Evolutionary conservation across 352 stramenopile genomes (phyloP), one percentile per base, ranked within the genome.

Genomic region (Pythium chondricola): DNA sequence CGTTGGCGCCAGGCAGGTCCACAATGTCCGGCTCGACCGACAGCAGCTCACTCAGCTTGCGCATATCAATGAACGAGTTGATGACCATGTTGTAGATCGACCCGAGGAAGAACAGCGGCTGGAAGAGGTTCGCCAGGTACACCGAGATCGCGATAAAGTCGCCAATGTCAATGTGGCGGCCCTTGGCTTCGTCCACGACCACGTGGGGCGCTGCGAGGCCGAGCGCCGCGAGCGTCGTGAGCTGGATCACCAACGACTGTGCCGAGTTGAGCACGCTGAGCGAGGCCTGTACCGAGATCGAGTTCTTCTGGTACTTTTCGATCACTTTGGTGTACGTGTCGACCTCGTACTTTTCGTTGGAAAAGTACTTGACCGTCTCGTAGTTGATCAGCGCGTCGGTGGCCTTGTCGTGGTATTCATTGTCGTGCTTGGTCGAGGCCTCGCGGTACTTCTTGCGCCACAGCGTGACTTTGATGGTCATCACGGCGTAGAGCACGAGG

Each of bases 351-450:
- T 74, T 63, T 61, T 98, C 95, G 39, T 95, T 96, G 7, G 89
- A 95, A 55, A 98, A 98, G 45, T 97, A 97, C 64, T 99, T 99
- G 53, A 99, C 96, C 6, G 93, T 98, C 68, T 99, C 96, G 65
- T 98, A 98, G 61, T 98, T 98, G 24, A 98, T 74, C n/a, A 98
- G 63, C 30, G 82, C 92, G 63, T 99, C 96, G 4, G 94, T 98
- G 29, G 90, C 95, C 49, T 95, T 96, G 65, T 99, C 95, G 60
- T 98, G 94, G 70, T 94, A 98, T 63, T 98, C 91, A 57, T 99
- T 99, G 63, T 98, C 95, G 58, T 98, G 85, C 26, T 88, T 85
- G 63, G 88, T 96, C 25, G 84, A 94, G 9, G 81, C 73, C 55
- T 97, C 95, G 22, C 96, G 85, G 65, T 98, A 98, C 56, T 98